Evolutionary conservation across 2,329 filamentous ascomycete genomes (phyloP).

Genomic region (Colletotrichum gloeosporioides): DNA sequence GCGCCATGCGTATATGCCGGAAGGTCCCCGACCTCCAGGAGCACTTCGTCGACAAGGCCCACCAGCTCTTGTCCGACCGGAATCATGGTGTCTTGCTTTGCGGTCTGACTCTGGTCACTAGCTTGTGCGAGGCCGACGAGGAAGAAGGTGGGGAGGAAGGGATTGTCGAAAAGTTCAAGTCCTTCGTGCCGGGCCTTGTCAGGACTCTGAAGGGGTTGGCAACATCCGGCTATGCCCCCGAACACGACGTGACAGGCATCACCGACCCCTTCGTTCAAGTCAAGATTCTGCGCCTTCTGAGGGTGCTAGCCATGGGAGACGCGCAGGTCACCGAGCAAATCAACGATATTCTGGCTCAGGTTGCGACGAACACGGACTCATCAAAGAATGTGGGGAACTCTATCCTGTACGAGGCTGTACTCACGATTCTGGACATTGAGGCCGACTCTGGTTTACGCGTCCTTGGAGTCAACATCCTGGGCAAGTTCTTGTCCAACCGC

Average conservation of each 20-base stretch:
- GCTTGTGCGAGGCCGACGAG: slow-evolving; percentile 94
- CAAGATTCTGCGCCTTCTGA: slow-evolving; percentile 87
- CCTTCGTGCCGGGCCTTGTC: slow-evolving; percentile 83
- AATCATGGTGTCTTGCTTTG: slow-evolving; percentile 96
- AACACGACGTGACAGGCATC: slow-evolving; percentile 97
- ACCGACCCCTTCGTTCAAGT: slow-evolving; percentile 98
- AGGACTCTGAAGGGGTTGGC: slow-evolving; percentile 91
- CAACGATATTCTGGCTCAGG: slow-evolving; percentile 97
- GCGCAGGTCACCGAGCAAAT: slow-evolving; percentile 91
- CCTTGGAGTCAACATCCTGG: slow-evolving; percentile 95
- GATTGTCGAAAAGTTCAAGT: slow-evolving; percentile 88
- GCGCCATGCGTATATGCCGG: slow-evolving; percentile 97
- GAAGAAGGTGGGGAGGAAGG: slow-evolving; percentile 89
- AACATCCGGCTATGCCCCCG: slow-evolving; percentile 94
- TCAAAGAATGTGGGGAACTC: slow-evolving; percentile 99
- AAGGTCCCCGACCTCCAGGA: slow-evolving; percentile 98
- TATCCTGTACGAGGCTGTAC: slow-evolving; percentile 95
- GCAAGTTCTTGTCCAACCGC: slow-evolving; percentile 97
- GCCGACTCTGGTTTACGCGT: slow-evolving; percentile 94
- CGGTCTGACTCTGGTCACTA: slow-evolving; percentile 87
- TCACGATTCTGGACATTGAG: slow-evolving; percentile 97
- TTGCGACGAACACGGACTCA: slow-evolving; percentile 96
- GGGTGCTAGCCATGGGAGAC: slow-evolving; percentile 87
- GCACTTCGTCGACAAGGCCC: slow-evolving; percentile 94
- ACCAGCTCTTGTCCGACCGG: slow-evolving; percentile 84